phyloP scores from a whole-genome alignment of 495 filamentous ascomycete genomes.

The Annulohypoxylon stygium region DNA sequence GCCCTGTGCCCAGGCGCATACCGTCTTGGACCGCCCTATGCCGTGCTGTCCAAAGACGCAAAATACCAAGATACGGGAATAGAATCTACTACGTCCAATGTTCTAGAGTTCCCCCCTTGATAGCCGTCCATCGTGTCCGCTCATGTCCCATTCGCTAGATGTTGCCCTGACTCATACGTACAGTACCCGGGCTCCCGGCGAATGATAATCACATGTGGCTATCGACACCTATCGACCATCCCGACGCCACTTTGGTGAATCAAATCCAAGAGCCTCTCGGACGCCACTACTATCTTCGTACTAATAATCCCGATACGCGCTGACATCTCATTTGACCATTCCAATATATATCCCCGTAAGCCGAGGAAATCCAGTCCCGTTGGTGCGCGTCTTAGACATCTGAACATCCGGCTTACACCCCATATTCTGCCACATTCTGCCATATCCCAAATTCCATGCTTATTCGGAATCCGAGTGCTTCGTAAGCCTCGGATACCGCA shows the following conservation, averaged over 20 bases:
- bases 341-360: conserved; percentile 23
- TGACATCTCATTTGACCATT: conserved; percentile 17
- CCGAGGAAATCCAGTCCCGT: conserved; percentile 24
- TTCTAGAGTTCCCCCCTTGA: conserved; percentile 17
- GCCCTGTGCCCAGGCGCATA: conserved; percentile 11
- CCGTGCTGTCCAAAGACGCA: conserved; percentile 31
- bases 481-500: conserved; percentile 10
- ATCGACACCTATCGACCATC: conserved; percentile 10
- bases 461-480: conserved; percentile 7
- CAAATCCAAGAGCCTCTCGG: conserved; percentile 33
- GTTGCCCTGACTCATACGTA: conserved; percentile 43
- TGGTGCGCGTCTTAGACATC: conserved; percentile 33
- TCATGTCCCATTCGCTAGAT: conserved; percentile 46
- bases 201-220: conserved; percentile 40
- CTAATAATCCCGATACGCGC: conserved; percentile 15
- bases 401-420: conserved; percentile 10
- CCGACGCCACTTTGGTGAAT: conserved; percentile 38
- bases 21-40: background rate
- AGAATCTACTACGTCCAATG: background rate
- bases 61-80: conserved; percentile 28
- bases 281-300: conserved; percentile 32
- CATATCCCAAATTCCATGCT: background rate
- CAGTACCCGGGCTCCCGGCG: conserved; percentile 20
- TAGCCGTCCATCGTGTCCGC: conserved; percentile 1
- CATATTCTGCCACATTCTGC: conserved; percentile 3